A percentile compares a stretch with the other conserved stretches of the same genome.
These are phyloP conservation scores for Candida mesenterica DNA, from an alignment of 1,139 yeast genomes.

Conservation along the genomic window DNA sequence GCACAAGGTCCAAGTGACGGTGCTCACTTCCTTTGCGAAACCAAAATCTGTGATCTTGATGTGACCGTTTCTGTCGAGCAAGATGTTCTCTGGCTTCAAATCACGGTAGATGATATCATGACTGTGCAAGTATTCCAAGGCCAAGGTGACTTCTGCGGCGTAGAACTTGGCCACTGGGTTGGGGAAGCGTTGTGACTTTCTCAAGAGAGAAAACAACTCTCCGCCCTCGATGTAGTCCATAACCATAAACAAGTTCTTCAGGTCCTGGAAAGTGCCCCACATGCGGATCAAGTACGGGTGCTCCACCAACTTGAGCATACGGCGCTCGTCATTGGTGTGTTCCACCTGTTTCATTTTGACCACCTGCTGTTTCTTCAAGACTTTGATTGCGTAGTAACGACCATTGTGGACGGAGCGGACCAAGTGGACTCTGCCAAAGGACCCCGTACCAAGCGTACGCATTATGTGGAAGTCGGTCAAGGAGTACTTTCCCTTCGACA, in stretches of 20 bases:
- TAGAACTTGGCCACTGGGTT: conserved; percentile 64
- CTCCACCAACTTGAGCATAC: conserved; percentile 54
- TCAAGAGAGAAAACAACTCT: conserved; percentile 52
- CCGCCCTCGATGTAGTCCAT: conserved; percentile 69
- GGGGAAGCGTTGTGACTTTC: conserved; percentile 61
- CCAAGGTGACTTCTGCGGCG: conserved; percentile 60
- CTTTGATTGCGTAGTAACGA: conserved; percentile 59
- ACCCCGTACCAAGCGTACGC: conserved; percentile 61
- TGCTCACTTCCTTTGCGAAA: conserved; percentile 58
- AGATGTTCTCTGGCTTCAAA: conserved; percentile 59
- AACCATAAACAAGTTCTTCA: conserved; percentile 55
- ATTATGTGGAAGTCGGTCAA: conserved; percentile 51
- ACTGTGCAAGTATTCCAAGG: conserved; percentile 56
- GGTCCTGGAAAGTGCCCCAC: conserved; percentile 68
- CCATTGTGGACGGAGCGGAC: conserved; percentile 60
- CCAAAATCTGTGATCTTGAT: conserved; percentile 62
- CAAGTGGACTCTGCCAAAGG: conserved; percentile 62
- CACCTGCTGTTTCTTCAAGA: conserved; percentile 55
- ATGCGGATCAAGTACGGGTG: conserved; percentile 60
- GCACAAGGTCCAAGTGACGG: conserved; percentile 60
- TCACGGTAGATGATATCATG: conserved; percentile 60
- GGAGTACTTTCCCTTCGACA: conserved; percentile 56
- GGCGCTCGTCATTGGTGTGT: conserved; percentile 61
- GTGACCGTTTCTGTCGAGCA: conserved; percentile 58
- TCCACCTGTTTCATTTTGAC: conserved; percentile 63